phyloP scores from a whole-genome alignment of 805 yeast genomes.

The Candida quercuum region DNA sequence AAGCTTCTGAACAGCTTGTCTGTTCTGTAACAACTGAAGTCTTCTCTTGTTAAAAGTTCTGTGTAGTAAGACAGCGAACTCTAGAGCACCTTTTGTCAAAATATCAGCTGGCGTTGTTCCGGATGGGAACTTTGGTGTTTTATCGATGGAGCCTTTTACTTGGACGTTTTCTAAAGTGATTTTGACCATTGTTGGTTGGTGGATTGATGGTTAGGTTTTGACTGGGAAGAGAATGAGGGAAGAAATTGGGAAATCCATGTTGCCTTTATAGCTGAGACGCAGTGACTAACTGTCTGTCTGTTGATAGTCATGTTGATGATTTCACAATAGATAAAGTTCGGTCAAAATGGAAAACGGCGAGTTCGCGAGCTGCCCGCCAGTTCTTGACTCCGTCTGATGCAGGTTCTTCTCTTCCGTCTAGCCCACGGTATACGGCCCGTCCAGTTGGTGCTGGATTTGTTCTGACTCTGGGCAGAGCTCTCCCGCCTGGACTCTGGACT shows the following conservation, averaged over 20 bases:
- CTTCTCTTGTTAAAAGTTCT: conserved; percentile 63
- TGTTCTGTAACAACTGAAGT: conserved; percentile 49
- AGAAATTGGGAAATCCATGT: neutral
- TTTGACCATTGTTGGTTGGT: conserved; percentile 12
- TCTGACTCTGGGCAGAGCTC: neutral
- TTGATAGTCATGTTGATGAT: neutral
- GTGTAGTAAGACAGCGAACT: conserved; percentile 66
- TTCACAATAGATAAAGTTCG: neutral
- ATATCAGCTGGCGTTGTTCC: conserved; percentile 34
- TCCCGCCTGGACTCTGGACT: neutral
- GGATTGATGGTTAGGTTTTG: no score
- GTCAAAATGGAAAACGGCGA: neutral
- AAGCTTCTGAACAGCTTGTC: conserved; percentile 52
- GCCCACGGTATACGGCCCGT: neutral
- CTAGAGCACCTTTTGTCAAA: conserved; percentile 43
- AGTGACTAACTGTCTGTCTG: neutral
- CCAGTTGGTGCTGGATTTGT: neutral
- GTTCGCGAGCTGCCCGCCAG: neutral
- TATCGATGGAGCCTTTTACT: conserved; percentile 28
- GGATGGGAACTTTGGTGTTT: conserved; percentile 29
- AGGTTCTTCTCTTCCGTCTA: no score
- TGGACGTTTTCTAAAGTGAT: conserved; percentile 29
- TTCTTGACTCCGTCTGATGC: neutral
- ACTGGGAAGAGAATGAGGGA: neutral
- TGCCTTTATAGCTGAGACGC: neutral